These are phyloP conservation scores for Aspergillus cejpii DNA, from an alignment of 2,329 filamentous ascomycete species.

Conservation along the genomic window DNA sequence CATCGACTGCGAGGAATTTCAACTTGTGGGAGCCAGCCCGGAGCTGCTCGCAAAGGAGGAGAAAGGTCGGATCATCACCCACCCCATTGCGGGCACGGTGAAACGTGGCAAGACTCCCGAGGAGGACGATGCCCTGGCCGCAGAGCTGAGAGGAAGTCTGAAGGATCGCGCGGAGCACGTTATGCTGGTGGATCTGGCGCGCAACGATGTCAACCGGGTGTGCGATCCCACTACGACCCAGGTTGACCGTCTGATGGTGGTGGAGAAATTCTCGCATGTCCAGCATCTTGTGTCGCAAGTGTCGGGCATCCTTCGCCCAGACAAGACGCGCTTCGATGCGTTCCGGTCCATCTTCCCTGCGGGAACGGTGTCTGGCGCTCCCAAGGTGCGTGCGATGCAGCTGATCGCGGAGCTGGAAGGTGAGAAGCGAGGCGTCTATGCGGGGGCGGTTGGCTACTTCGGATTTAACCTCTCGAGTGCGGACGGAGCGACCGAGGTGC, in stretches of 20 bases:
- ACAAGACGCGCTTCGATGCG: slow-evolving; percentile 86
- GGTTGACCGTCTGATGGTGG: slow-evolving; percentile 90
- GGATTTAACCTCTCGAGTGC: slow-evolving; percentile 69
- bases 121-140: slow-evolving; percentile 73
- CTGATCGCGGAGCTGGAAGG: slow-evolving; percentile 88
- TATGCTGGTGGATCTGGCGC: slow-evolving; percentile 92
- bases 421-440: slow-evolving; percentile 93
- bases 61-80: slow-evolving; percentile 79
- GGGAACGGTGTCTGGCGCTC: slow-evolving; percentile 88
- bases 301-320: slow-evolving; percentile 75
- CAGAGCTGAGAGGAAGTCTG: slow-evolving; percentile 67
- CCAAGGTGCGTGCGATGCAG: slow-evolving; percentile 95
- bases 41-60: slow-evolving; percentile 92
- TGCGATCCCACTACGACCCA: slow-evolving; percentile 84
- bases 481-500: slow-evolving; percentile 54
- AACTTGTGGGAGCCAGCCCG: slow-evolving; percentile 90
- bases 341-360: slow-evolving; percentile 96
- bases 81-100: slow-evolving; percentile 94
- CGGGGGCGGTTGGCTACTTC: slow-evolving; percentile 94
- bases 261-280: slow-evolving; percentile 91
- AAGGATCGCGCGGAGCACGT: slow-evolving; percentile 95
- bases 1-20: slow-evolving; percentile 83
- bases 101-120: slow-evolving; percentile 73
- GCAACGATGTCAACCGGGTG: slow-evolving; percentile 94
- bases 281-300: slow-evolving; percentile 97